These are phyloP conservation scores for Fusarium fujikuroi DNA, from an alignment of 2,329 filamentous ascomycete genomes.

Conservation along the genomic window DNA sequence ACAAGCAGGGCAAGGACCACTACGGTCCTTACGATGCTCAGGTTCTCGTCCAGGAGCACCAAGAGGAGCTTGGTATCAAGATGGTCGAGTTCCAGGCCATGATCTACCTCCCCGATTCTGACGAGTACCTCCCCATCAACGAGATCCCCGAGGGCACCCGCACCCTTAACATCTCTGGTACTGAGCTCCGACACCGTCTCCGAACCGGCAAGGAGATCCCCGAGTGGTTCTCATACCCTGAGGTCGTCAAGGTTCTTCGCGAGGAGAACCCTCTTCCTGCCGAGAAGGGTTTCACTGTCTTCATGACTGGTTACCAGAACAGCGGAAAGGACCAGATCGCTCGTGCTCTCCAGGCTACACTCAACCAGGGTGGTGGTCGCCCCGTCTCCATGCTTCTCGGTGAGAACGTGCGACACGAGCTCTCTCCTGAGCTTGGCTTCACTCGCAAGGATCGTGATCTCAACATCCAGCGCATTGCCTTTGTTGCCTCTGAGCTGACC, in stretches of 20 bases:
- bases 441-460: constrained; percentile 89
- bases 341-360: constrained; percentile 92
- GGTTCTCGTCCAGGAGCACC: constrained; percentile 95
- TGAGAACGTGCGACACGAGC: constrained; percentile 92
- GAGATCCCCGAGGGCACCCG: constrained; percentile 85
- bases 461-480: constrained; percentile 96
- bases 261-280: constrained; percentile 94
- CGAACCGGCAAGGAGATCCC: constrained; percentile 94
- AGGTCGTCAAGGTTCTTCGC: constrained; percentile 95
- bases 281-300: constrained; percentile 96
- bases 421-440: constrained; percentile 96
- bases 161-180: constrained; percentile 88
- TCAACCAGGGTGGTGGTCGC: constrained; percentile 97
- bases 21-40: constrained; percentile 99
- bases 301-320: constrained; percentile 97
- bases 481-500: constrained; percentile 94
- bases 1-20: constrained; percentile 95
- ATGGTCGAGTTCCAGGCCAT: constrained; percentile 99
- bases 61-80: constrained; percentile 95
- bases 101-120: constrained; percentile 96
- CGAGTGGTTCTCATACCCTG: constrained; percentile 99
- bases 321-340: constrained; percentile 97
- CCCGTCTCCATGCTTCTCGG: constrained; percentile 94
- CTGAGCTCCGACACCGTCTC: constrained; percentile 91
- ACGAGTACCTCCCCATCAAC: constrained; percentile 95